phyloP scores from a whole-genome alignment of 495 filamentous ascomycete species.

The Talaromyces liani region DNA sequence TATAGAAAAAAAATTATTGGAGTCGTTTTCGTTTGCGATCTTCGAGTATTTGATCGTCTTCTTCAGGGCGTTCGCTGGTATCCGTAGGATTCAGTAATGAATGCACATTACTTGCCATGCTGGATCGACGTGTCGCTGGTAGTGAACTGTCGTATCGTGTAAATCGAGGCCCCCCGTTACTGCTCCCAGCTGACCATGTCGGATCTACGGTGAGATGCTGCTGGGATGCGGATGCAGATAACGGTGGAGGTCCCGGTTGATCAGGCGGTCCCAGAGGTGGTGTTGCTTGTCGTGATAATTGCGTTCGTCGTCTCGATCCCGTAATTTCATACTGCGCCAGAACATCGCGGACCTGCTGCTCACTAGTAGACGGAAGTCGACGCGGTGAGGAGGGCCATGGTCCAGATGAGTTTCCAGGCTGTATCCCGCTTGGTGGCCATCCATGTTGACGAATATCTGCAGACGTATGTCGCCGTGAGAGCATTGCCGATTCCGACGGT shows the following conservation, averaged over 20 bases:
- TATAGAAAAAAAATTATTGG: constrained; percentile 32
- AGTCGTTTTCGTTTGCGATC: constrained; percentile 79
- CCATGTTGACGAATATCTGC: constrained; percentile 89
- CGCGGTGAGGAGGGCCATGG: constrained; percentile 87
- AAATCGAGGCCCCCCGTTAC: constrained; percentile 40
- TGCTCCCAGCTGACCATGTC: constrained; percentile 42
- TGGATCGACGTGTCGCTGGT: constrained; percentile 62
- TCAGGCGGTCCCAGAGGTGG: constrained; percentile 43
- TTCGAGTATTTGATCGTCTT: constrained; percentile 50
- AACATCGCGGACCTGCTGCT: constrained; percentile 75
- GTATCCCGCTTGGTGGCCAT: constrained; percentile 64
- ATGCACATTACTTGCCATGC: constrained; percentile 73
- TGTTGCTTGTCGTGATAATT: constrained; percentile 62
- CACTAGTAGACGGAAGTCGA: constrained; percentile 55
- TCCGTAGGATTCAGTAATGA: constrained; percentile 80
- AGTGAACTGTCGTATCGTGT: constrained; percentile 38
- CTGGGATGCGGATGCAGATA: constrained; percentile 13
- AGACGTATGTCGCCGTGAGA: constrained; percentile 85
- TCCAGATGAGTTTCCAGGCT: constrained; percentile 54
- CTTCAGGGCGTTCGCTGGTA: constrained; percentile 63
- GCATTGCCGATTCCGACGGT: constrained; percentile 55
- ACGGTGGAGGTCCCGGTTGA: constrained; percentile 41
- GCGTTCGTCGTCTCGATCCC: constrained; percentile 45
- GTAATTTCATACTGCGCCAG: constrained; percentile 78
- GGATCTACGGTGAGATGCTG: constrained; percentile 43